phyloP scores from a whole-genome alignment of 495 filamentous ascomycete species.

The Pseudoneurospora amorphoporcata region DNA sequence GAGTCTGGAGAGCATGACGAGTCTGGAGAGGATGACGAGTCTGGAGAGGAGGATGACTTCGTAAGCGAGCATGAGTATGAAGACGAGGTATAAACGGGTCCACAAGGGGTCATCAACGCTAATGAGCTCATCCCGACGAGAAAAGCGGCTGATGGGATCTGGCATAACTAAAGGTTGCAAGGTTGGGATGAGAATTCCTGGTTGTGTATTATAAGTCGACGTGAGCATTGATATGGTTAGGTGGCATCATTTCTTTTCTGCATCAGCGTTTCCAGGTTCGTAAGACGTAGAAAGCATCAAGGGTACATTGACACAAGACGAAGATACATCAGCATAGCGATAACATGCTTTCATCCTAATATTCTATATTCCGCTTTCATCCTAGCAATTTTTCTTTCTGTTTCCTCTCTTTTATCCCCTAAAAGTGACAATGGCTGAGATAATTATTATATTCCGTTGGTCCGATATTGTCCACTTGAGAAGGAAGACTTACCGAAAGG shows the following conservation, averaged over 20 bases:
- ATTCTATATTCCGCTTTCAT: too few species aligned
- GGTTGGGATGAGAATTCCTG: not conserved
- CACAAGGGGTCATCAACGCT: not conserved
- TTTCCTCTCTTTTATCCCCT: too few species aligned
- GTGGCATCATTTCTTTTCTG: not conserved
- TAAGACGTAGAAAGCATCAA: not conserved
- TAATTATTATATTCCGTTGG: too few species aligned
- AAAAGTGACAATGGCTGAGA: too few species aligned
- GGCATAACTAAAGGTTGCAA: not conserved
- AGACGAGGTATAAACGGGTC: not conserved
- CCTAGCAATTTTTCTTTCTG: too few species aligned
- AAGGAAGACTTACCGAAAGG: too few species aligned
- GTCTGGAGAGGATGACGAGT: not conserved
- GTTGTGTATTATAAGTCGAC: not conserved
- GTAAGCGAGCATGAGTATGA: not conserved
- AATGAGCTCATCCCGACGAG: not conserved
- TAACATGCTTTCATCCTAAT: not conserved
- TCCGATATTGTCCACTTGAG: too few species aligned
- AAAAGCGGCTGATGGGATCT: not conserved
- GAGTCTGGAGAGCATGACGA: not conserved
- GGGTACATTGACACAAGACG: not conserved
- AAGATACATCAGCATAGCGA: not conserved
- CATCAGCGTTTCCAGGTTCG: not conserved
- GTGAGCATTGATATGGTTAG: not conserved
- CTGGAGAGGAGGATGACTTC: not conserved